A percentile compares a stretch with the other conserved stretches of the same genome.
Evolutionary conservation across 441 rosid species (phyloP).

Genomic region (Cnidoscolus chayamansa): DNA sequence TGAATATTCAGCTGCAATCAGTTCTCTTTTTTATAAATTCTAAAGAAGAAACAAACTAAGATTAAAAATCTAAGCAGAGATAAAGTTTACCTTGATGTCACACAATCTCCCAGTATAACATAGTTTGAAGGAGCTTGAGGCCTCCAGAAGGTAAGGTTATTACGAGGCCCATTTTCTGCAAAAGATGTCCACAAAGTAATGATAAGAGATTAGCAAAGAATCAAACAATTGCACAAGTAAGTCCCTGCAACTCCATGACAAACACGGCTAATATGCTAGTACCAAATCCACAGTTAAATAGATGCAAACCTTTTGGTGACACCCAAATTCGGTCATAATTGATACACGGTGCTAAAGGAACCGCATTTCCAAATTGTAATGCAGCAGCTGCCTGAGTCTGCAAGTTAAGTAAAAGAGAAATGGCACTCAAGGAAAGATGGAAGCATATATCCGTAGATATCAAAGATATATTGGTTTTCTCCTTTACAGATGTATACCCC

Average conservation of each 20-base stretch:
- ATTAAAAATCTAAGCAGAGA: not conserved
- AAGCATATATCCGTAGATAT: conserved; percentile 79
- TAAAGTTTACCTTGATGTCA: conserved; percentile 81
- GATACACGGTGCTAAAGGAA: conserved; percentile 85
- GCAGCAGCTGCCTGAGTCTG: conserved; percentile 82
- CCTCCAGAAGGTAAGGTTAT: conserved; percentile 95
- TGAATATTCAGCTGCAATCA: not conserved
- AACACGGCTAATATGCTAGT: conserved; percentile 12
- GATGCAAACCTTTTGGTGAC: conserved; percentile 72
- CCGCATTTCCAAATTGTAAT: conserved; percentile 83
- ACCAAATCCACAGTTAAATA: conserved; percentile 14
- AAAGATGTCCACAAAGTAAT: conserved; percentile 21
- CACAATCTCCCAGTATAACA: conserved; percentile 97
- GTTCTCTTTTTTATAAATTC: not conserved
- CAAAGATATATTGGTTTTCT: conserved; percentile 86
- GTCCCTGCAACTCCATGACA: conserved; percentile 6
- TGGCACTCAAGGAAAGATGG: conserved; percentile 86
- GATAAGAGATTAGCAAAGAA: conserved; percentile 15
- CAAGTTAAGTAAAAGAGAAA: conserved; percentile 86
- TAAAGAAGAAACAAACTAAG: not conserved
- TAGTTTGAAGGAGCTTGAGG: conserved; percentile 95
- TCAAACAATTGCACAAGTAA: not conserved
- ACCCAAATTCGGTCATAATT: conserved; percentile 87
- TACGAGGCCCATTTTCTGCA: conserved; percentile 76
- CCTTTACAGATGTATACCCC: conserved; percentile 88